Percentiles rank a stretch among this genome's conserved stretches.
Evolutionary conservation across 306 rosid species (phyloP).

Genomic region (Hippophae tibetana): DNA sequence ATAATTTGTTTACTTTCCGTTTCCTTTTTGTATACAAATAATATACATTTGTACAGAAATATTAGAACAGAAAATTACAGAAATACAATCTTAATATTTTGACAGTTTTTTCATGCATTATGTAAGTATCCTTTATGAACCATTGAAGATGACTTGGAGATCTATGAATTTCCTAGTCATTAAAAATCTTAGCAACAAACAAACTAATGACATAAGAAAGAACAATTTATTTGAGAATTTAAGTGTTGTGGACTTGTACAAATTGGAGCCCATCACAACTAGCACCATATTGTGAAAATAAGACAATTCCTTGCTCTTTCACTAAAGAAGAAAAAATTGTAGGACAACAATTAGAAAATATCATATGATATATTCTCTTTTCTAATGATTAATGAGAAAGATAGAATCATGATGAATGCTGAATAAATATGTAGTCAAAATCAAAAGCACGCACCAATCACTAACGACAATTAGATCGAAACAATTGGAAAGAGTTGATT

Average conservation of each 20-base stretch:
- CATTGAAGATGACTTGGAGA: slow-evolving; percentile 21
- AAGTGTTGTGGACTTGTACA: slow-evolving; percentile 3
- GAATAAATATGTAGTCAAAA: slow-evolving; percentile 11
- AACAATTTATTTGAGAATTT: slow-evolving; percentile 8
- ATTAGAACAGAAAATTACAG: no score
- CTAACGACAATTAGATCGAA: slow-evolving; percentile 75
- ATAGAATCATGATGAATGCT: not conserved
- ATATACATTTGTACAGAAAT: no score
- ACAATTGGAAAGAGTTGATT: slow-evolving; percentile 29
- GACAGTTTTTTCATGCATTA: slow-evolving; percentile 8
- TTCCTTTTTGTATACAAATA: no score
- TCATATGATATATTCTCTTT: not conserved
- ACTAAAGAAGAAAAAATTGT: slow-evolving; percentile 9
- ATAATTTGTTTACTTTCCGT: no score
- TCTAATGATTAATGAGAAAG: slow-evolving; percentile 6
- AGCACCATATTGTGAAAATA: not conserved
- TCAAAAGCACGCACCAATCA: slow-evolving; percentile 47
- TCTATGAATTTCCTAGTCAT: slow-evolving; percentile 19
- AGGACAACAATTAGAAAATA: not conserved
- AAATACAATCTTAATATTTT: no score
- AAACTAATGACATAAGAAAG: slow-evolving; percentile 7
- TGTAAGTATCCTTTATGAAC: slow-evolving; percentile 18
- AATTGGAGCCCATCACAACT: slow-evolving; percentile 2
- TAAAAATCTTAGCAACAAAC: slow-evolving; percentile 14
- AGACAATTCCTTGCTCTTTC: slow-evolving; percentile 1